These are phyloP conservation scores for Arthrinium puccinioides DNA, from an alignment of 2,329 filamentous ascomycete species.

Conservation along the genomic window DNA sequence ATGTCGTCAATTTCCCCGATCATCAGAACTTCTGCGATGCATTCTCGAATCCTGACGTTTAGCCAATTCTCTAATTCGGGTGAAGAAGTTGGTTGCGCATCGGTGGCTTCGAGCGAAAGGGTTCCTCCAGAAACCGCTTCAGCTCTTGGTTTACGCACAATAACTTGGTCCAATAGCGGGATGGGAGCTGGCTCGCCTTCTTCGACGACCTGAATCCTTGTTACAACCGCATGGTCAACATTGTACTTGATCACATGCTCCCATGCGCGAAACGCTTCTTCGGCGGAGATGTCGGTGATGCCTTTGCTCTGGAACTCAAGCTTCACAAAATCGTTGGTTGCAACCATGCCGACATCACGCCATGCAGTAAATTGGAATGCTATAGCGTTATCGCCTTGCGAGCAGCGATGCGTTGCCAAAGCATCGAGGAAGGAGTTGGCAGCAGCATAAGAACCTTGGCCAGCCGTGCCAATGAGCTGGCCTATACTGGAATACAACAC, in stretches of 20 bases:
- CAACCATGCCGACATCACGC: slow-evolving; percentile 30
- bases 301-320: slow-evolving; percentile 32
- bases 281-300: slow-evolving; percentile 30
- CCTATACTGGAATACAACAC: slow-evolving; percentile 22
- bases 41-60: background rate
- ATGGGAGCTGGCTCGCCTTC: no score
- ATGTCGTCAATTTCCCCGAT: slow-evolving; percentile 22
- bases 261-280: slow-evolving; percentile 36
- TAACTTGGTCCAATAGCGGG: no score
- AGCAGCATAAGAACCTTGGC: slow-evolving; percentile 20
- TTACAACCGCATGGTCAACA: no score
- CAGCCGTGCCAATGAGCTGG: slow-evolving; percentile 21
- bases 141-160: no score
- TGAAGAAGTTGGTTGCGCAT: no score
- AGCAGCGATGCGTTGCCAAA: slow-evolving; percentile 19
- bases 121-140: no score
- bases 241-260: no score
- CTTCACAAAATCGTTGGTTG: slow-evolving; percentile 24
- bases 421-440: slow-evolving; percentile 26
- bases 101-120: no score
- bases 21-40: slow-evolving; percentile 24
- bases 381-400: slow-evolving; percentile 30
- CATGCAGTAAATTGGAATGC: slow-evolving; percentile 35
- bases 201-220: no score
- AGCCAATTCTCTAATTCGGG: no score